These are phyloP conservation scores for Teratosphaeria destructans DNA, from an alignment of 2,329 filamentous ascomycete genomes.

Conservation along the genomic window DNA sequence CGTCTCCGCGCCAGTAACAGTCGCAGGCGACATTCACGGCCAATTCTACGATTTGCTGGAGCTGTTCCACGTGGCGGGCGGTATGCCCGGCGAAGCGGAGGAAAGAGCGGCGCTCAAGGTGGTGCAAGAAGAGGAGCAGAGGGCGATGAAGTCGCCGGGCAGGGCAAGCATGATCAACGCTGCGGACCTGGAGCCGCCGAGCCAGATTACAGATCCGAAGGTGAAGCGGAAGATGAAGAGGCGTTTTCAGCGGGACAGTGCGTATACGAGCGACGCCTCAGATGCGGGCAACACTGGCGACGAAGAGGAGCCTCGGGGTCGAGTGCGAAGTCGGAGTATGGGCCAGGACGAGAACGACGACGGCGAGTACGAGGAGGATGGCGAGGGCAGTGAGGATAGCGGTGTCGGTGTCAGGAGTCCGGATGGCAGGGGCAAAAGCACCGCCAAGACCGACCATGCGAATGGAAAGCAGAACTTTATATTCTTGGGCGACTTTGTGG, in stretches of 20 bases:
- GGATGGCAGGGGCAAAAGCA: slow-evolving; percentile 25
- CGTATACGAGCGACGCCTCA: slow-evolving; percentile 43
- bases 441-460: slow-evolving; percentile 30
- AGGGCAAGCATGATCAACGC: slow-evolving; percentile 59
- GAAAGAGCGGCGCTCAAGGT: slow-evolving; percentile 11
- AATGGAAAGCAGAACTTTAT: slow-evolving; percentile 59
- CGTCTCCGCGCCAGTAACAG: slow-evolving; percentile 90
- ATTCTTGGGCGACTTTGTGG: slow-evolving; percentile 64
- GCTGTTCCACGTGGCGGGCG: slow-evolving; percentile 90
- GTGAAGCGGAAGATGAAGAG: slow-evolving; percentile 71
- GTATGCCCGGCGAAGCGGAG: slow-evolving; percentile 71
- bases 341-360: slow-evolving; percentile 28
- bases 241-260: slow-evolving; percentile 39
- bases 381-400: slow-evolving; percentile 35
- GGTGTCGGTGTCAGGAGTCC: slow-evolving; percentile 32
- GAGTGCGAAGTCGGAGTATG: slow-evolving; percentile 25
- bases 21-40: slow-evolving; percentile 96
- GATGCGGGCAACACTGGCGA: slow-evolving; percentile 33
- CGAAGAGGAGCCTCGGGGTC: slow-evolving; percentile 34
- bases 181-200: slow-evolving; percentile 86
- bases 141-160: slow-evolving; percentile 10
- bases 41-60: slow-evolving; percentile 98
- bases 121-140: background rate
- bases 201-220: slow-evolving; percentile 78
- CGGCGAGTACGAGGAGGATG: slow-evolving; percentile 39